These are phyloP conservation scores for Boletus vinaceobasis DNA, from an alignment of 768 basidiomycete species.

Conservation along the genomic window DNA sequence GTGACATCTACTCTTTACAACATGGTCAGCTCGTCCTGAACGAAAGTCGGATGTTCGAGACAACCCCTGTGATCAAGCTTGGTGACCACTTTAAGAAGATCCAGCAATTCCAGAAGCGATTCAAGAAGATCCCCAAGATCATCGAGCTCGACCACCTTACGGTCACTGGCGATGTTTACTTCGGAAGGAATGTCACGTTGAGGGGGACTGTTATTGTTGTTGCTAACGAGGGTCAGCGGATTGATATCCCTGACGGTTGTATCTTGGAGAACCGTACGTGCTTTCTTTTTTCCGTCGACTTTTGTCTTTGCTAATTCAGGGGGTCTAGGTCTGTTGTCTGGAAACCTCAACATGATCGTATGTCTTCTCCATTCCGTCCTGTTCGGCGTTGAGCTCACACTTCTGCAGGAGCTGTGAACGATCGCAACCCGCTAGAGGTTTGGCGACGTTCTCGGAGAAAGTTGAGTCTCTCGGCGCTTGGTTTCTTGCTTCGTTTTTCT, in stretches of 20 bases:
- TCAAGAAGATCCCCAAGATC: conserved; percentile 73
- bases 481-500: conserved; percentile 1
- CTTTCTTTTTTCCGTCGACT: not conserved
- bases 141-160: conserved; percentile 74
- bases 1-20: conserved; percentile 65
- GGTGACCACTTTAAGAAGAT: conserved; percentile 79
- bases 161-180: conserved; percentile 64
- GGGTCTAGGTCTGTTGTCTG: conserved; percentile 58
- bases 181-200: conserved; percentile 62
- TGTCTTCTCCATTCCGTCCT: conserved; percentile 19
- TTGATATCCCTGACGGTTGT: conserved; percentile 74
- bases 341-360: conserved; percentile 73
- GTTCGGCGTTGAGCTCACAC: not conserved
- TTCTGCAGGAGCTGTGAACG: conserved; percentile 30
- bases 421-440: not conserved
- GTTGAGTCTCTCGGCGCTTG: conserved; percentile 5
- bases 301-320: conserved; percentile 12
- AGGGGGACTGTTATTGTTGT: conserved; percentile 72
- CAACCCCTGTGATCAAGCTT: conserved; percentile 72
- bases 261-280: conserved; percentile 62
- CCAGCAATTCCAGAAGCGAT: conserved; percentile 66
- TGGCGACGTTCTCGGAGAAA: conserved; percentile 1
- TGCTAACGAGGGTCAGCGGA: conserved; percentile 72
- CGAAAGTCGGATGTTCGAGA: conserved; percentile 53
- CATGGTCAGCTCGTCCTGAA: conserved; percentile 69